These are phyloP conservation scores for Aethionema arabicum DNA, from an alignment of 345 rosid species.

Conservation along the genomic window DNA sequence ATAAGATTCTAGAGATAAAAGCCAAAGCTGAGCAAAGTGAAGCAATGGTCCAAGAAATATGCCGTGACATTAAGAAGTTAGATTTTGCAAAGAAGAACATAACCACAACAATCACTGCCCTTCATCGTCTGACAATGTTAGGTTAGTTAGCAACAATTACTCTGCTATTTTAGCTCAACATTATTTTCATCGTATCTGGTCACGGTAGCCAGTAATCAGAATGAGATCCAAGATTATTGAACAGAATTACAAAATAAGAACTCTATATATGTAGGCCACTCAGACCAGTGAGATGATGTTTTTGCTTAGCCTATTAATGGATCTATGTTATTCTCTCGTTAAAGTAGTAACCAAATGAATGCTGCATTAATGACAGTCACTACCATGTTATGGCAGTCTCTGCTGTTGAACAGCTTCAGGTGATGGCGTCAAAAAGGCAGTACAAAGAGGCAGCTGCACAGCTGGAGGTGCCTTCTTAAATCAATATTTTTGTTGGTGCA, in stretches of 20 bases:
- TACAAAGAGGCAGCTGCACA: constrained; percentile 99
- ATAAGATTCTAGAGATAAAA: constrained; percentile 92
- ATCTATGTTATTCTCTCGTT: constrained; percentile 12
- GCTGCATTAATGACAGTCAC: constrained; percentile 19
- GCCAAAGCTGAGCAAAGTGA: constrained; percentile 99
- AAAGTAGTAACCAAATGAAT: neutral
- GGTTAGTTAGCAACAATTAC: constrained; percentile 49
- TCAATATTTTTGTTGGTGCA: constrained; percentile 5
- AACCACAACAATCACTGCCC: constrained; percentile 97
- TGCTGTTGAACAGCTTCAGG: constrained; percentile 98
- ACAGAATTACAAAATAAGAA: neutral
- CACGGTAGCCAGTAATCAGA: constrained; percentile 8
- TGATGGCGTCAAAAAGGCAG: constrained; percentile 95
- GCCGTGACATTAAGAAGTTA: constrained; percentile 97
- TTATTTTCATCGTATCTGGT: constrained; percentile 6
- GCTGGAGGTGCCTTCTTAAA: constrained; percentile 67
- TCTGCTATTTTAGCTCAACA: neutral
- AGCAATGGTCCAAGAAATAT: constrained; percentile 98
- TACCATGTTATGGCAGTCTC: constrained; percentile 61
- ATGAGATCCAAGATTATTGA: neutral
- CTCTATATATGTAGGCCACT: constrained; percentile 5
- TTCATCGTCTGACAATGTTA: constrained; percentile 98
- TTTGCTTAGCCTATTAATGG: neutral
- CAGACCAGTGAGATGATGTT: constrained; percentile 19
- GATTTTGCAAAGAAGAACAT: constrained; percentile 99